Percentiles rank a stretch among this genome's conserved stretches.
These are phyloP conservation scores for Symbiodinium natans DNA, from an alignment of 73 alveolate species.

Conservation along the genomic window DNA sequence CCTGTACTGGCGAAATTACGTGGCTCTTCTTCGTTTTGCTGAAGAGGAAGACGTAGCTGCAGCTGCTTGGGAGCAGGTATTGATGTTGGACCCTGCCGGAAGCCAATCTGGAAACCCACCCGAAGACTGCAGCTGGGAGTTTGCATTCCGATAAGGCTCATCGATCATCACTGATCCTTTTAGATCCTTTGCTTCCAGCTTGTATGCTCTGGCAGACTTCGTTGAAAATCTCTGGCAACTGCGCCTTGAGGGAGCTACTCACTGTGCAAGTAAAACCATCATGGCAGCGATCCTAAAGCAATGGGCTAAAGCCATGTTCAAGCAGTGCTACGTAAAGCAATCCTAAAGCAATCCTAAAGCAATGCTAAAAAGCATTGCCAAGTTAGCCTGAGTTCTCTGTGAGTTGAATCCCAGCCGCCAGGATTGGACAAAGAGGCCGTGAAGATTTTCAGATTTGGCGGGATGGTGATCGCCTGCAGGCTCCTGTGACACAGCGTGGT, in stretches of 20 bases:
- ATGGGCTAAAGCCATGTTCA: too few species aligned
- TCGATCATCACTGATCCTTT: too few species aligned
- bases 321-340: too few species aligned
- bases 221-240: too few species aligned
- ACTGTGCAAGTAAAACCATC: too few species aligned
- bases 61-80: constrained; percentile 7
- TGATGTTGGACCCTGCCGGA: constrained; percentile 21
- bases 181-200: too few species aligned
- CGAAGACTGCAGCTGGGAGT: constrained; percentile 86
- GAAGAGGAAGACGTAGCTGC: constrained; percentile 9
- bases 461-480: constrained; percentile 79
- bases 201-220: too few species aligned
- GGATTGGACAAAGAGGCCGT: constrained; percentile 89
- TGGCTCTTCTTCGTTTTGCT: constrained; percentile 67
- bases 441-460: constrained; percentile 66
- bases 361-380: too few species aligned
- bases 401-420: background rate
- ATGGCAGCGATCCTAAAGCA: too few species aligned
- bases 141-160: constrained; percentile 49
- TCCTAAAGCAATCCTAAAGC: too few species aligned
- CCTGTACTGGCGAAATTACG: constrained; percentile 77
- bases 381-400: too few species aligned
- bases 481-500: background rate
- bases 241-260: too few species aligned
- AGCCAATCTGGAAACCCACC: constrained; percentile 19